Evolutionary conservation across 179 eudicot species (phyloP).

Genomic region (Sideroxylon spinosum): DNA sequence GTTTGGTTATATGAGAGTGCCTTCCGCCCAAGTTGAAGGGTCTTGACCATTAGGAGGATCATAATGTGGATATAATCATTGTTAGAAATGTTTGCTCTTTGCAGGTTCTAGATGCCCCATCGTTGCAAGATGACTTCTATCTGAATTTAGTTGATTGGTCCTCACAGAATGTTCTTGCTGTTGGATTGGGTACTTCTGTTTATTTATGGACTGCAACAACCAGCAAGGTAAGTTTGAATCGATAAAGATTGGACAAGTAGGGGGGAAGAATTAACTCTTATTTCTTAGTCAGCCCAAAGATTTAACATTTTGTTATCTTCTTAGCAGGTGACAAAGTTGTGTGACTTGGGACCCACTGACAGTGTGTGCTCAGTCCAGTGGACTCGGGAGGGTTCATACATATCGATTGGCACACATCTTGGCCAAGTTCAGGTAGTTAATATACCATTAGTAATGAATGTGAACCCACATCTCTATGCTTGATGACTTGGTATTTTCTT

Average conservation of each 20-base stretch:
- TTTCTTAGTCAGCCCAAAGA: background rate
- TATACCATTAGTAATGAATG: background rate
- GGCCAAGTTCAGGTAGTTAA: slow-evolving; percentile 88
- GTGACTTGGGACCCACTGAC: slow-evolving; percentile 83
- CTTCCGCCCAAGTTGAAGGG: no score
- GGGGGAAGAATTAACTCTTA: background rate
- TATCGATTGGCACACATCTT: slow-evolving; percentile 76
- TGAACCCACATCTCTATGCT: no score
- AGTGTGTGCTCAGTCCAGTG: slow-evolving; percentile 91
- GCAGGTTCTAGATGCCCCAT: slow-evolving; percentile 96
- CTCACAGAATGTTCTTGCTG: slow-evolving; percentile 87
- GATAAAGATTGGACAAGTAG: background rate
- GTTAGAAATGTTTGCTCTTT: slow-evolving; percentile 11
- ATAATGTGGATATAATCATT: background rate
- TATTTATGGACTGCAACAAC: slow-evolving; percentile 93
- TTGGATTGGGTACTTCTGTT: slow-evolving; percentile 90
- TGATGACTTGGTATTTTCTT: no score
- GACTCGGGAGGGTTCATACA: slow-evolving; percentile 96
- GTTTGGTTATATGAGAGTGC: no score
- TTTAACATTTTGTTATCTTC: background rate
- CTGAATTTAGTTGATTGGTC: slow-evolving; percentile 96
- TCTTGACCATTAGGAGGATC: background rate
- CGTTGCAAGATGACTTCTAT: slow-evolving; percentile 94
- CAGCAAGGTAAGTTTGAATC: slow-evolving; percentile 53
- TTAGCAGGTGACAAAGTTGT: slow-evolving; percentile 78